phyloP scores from a whole-genome alignment of 2,329 filamentous ascomycete species.

The Fusarium subglutinans region DNA sequence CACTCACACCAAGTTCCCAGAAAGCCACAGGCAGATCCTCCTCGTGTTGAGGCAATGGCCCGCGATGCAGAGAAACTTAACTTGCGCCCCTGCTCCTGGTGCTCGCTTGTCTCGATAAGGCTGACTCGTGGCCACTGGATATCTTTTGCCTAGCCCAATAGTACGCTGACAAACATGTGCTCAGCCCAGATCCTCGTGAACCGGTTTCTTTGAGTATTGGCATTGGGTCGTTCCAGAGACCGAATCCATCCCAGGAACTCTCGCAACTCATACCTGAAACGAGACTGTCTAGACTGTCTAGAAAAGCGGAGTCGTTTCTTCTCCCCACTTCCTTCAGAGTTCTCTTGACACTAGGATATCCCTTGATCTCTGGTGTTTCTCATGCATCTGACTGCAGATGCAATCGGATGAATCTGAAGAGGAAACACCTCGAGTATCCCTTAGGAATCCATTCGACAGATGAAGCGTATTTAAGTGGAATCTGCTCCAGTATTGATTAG shows the following conservation, averaged over 20 bases:
- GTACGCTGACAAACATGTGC: conserved; percentile 20
- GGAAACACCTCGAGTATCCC: conserved; percentile 20
- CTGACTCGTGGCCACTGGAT: conserved; percentile 8
- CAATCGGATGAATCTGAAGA: conserved; percentile 11
- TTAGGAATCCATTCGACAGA: too few relatives aligned
- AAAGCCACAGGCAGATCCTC: conserved; percentile 37
- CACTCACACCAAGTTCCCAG: conserved; percentile 22
- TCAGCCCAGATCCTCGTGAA: conserved; percentile 24
- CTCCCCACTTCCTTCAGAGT: not conserved
- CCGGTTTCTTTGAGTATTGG: conserved; percentile 29
- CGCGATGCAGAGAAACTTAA: conserved; percentile 22
- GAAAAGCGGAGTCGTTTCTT: conserved; percentile 20
- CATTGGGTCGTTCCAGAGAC: conserved; percentile 11
- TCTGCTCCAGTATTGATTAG: too few relatives aligned
- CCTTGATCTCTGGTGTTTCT: conserved; percentile 34
- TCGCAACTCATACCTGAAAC: conserved; percentile 40
- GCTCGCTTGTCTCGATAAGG: conserved; percentile 28
- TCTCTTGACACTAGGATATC: conserved; percentile 24
- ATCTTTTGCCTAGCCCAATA: conserved; percentile 15
- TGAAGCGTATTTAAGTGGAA: too few relatives aligned
- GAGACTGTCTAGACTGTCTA: conserved; percentile 24
- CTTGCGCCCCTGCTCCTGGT: conserved; percentile 9
- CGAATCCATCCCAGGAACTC: conserved; percentile 13
- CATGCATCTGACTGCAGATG: conserved; percentile 12
- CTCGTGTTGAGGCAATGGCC: conserved; percentile 36